Evolutionary conservation across 2,329 filamentous ascomycete species (phyloP), one percentile per base, ranked within the genome.

Genomic region (Chaetomiaceae sp.): DNA sequence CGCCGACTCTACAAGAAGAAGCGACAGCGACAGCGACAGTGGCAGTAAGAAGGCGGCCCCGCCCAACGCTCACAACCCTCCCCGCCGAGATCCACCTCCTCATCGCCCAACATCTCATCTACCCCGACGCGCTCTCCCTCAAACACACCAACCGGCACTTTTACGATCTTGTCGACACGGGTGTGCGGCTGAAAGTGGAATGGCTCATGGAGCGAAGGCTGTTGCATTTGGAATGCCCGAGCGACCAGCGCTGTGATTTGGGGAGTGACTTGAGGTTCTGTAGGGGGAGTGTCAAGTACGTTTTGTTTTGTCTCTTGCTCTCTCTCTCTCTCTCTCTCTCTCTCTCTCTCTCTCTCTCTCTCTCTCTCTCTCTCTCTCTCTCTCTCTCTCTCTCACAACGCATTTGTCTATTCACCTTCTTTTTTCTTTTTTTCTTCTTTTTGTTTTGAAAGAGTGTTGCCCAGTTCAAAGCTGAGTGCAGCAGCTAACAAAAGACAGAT

Each of bases 111-210:
- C 72, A 80, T 49, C 79, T 89, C 54, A 77, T 77, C 29, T 89
- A 89, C 56, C 86, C 86, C 0, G 85, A 89, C 57, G 85, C 86
- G 0, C 75, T 89, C 1, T 85, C 84, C 0, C 71, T 89, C 14
- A 88, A 88, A 63, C 84, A 88, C 64, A 79, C 79, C 18, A 82
- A 71, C 63, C 75, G 76, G 53, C 75, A 86, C 63, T 84, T 89
- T 66, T 84, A 83, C 69, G 62, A 67, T 43, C 68, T 87, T 1
- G 82, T 88, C 56, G 76, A 84, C 65, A 89, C 85, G 0, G 83
- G 82, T 32, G 72, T 88, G 27, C 67, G 74, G 25, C 72, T 87
- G 40, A 87, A 88, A 64, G 77, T 89, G 11, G 77, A 80, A 53
- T 89, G 86, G 86, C 73, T 89, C 4, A 73, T 88, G 54, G 76